Percentiles rank a stretch among this genome's conserved stretches.
These are phyloP conservation scores for Ilyonectria mors-panacis DNA, from an alignment of 2,329 filamentous ascomycete genomes.

Conservation along the genomic window DNA sequence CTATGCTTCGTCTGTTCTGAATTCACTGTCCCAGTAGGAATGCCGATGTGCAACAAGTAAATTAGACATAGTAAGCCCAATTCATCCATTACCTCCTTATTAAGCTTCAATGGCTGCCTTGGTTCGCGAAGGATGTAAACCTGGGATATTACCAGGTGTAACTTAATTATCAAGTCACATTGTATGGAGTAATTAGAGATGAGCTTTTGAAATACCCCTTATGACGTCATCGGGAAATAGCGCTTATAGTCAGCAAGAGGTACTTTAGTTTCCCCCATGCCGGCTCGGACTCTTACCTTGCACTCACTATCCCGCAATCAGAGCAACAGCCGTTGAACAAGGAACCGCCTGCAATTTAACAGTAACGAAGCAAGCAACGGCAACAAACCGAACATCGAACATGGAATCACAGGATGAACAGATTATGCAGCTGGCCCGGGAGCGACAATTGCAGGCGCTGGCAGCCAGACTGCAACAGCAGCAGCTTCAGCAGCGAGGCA, in stretches of 20 bases:
- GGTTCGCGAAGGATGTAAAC: too few species aligned
- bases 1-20: too few species aligned
- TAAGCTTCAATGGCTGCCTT: too few species aligned
- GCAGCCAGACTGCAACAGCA: too few species aligned
- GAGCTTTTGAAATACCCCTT: too few species aligned
- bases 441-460: constrained; percentile 3
- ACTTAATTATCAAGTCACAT: too few species aligned
- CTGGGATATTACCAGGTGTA: too few species aligned
- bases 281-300: background rate
- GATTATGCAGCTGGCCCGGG: background rate
- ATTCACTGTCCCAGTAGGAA: too few species aligned
- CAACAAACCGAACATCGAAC: background rate
- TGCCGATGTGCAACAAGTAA: too few species aligned
- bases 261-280: background rate
- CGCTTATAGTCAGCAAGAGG: background rate
- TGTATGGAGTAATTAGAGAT: too few species aligned
- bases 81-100: too few species aligned
- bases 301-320: background rate
- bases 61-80: too few species aligned
- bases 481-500: constrained; percentile 4
- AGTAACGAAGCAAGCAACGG: background rate
- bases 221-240: background rate
- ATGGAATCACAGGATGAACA: constrained; percentile 2
- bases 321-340: background rate
- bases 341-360: background rate